These are phyloP conservation scores for Carex myosuroides DNA, from an alignment of 176 grass and related monocot species.

Conservation along the genomic window DNA sequence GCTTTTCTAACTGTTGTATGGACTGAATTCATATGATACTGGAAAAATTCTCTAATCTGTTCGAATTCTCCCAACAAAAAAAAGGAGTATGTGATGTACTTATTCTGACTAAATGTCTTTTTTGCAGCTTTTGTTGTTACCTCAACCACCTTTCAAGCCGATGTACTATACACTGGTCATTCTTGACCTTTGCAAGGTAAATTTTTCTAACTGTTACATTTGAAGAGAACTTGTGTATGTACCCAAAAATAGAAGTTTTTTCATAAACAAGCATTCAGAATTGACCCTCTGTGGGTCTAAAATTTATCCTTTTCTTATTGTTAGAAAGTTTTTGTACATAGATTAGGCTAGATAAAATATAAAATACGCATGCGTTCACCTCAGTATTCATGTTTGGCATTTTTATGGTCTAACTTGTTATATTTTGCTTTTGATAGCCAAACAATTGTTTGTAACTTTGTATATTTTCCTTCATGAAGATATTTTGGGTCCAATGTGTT, in stretches of 20 bases:
- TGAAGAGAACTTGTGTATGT: background rate
- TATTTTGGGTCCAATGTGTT: background rate
- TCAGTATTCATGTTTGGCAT: background rate
- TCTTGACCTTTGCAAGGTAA: constrained; percentile 98
- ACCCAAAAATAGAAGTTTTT: background rate
- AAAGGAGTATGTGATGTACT: background rate
- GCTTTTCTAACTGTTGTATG: background rate
- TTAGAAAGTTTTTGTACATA: background rate
- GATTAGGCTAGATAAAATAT: background rate
- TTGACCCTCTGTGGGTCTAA: background rate
- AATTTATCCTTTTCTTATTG: background rate
- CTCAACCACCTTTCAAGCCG: constrained; percentile 91
- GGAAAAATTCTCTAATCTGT: too few species aligned
- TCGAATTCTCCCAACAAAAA: background rate
- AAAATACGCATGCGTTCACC: background rate
- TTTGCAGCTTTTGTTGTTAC: constrained; percentile 81
- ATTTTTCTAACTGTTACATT: background rate
- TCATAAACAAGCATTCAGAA: background rate
- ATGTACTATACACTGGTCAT: constrained; percentile 96
- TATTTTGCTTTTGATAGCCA: background rate
- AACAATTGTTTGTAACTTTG: background rate
- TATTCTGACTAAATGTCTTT: constrained; percentile 18
- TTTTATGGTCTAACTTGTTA: background rate
- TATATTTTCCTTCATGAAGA: background rate
- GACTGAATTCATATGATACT: background rate